These are phyloP conservation scores for Lunasporangiospora selenospora DNA, from an alignment of 192 early-diverging fungal species.

Conservation along the genomic window DNA sequence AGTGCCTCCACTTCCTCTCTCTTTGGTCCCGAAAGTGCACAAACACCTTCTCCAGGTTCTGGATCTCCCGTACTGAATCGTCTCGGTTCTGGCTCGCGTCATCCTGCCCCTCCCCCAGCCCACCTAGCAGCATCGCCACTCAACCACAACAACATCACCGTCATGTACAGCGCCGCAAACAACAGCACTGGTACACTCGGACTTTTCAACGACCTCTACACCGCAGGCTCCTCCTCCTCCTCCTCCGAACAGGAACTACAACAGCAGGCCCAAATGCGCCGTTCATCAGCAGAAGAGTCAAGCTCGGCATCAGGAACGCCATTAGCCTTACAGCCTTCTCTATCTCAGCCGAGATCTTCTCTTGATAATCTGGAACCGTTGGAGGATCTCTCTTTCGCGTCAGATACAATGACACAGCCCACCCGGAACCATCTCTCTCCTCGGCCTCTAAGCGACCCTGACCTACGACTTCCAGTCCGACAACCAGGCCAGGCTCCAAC, in stretches of 20 bases:
- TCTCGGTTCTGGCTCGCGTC: slow-evolving; percentile 41
- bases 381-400: not conserved
- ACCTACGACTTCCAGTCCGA: slow-evolving; percentile 15
- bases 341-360: slow-evolving; percentile 14
- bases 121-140: not conserved
- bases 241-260: slow-evolving; percentile 32
- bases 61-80: slow-evolving; percentile 32
- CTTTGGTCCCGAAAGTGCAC: slow-evolving; percentile 20
- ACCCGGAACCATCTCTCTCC: slow-evolving; percentile 9
- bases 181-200: too few relatives aligned
- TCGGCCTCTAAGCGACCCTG: slow-evolving; percentile 33
- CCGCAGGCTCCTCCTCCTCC: too few relatives aligned
- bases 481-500: slow-evolving; percentile 24
- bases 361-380: slow-evolving; percentile 33
- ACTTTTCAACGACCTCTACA: too few relatives aligned
- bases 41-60: slow-evolving; percentile 23
- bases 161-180: slow-evolving; percentile 6
- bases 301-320: slow-evolving; percentile 24
- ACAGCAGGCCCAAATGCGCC: not conserved
- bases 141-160: slow-evolving; percentile 21
- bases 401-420: slow-evolving; percentile 5
- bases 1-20: slow-evolving; percentile 25
- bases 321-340: slow-evolving; percentile 20
- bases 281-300: slow-evolving; percentile 23
- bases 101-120: slow-evolving; percentile 17